Percentiles rank a stretch among this genome's conserved stretches.
Evolutionary conservation across 139 green algal species (phyloP).

Genomic region (Desmodesmus armatus): DNA sequence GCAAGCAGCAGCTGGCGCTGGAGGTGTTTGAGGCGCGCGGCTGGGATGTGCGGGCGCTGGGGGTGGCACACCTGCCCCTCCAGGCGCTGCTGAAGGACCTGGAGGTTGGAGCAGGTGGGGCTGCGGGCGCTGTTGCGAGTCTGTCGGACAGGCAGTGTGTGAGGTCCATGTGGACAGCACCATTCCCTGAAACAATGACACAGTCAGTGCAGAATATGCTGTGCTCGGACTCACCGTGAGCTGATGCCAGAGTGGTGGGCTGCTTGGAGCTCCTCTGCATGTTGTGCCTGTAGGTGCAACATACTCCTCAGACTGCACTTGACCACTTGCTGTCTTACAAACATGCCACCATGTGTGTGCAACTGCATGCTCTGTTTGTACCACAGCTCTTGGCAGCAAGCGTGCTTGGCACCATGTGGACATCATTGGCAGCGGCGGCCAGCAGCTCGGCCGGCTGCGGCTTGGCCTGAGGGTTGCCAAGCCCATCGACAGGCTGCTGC

Average conservation of each 20-base stretch:
- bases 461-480: conserved; percentile 59
- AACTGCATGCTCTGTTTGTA: background rate
- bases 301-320: no score
- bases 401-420: conserved; percentile 62
- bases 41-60: conserved; percentile 58
- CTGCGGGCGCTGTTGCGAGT: background rate
- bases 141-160: background rate
- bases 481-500: conserved; percentile 57
- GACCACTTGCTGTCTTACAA: no score
- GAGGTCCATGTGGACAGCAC: background rate
- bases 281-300: no score
- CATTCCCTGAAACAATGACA: no score
- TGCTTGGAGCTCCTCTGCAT: background rate
- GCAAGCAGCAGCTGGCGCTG: conserved; percentile 60
- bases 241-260: no score
- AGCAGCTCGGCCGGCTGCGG: conserved; percentile 61
- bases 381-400: conserved; percentile 58
- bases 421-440: conserved; percentile 52
- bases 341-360: no score
- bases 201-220: background rate
- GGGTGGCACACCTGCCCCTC: conserved; percentile 58
- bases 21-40: conserved; percentile 59
- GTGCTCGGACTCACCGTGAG: no score
- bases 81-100: conserved; percentile 61
- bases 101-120: conserved; percentile 55